Evolutionary conservation across 176 grass and related monocot species (phyloP), one percentile per base, ranked within the genome.

Genomic region (Miscanthus lutarioriparius): DNA sequence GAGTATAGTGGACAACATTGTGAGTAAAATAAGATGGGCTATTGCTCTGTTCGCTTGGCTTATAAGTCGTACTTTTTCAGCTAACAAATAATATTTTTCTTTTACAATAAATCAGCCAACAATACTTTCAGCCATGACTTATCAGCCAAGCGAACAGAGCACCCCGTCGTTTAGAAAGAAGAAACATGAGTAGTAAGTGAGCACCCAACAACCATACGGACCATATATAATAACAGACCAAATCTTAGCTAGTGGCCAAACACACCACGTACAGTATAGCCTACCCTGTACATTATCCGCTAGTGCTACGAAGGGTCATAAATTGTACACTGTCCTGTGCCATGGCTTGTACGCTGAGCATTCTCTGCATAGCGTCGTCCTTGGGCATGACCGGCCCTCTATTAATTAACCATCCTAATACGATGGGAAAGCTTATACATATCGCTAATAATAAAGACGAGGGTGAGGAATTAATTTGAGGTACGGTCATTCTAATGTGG

Each of bases 261-360:
- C 23, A n/a, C 44, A 20, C 44, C 16, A 74, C 72, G 69, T 32
- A 49, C 47, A 16, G 47, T 17, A 74, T 20, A n/a, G 54, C 54
- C 54, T 32, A 10, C 17, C 22, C 54, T 75, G 26, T 53, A 51
- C 45, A 75, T 32, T 51, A 51, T 32, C 15, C 44, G 6, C 23
- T 64, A 61, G 32, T 25, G 11, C 32, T 38, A 20, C 25, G 16
- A 32, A 64, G 23, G 25, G 1, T 79, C 77, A 79, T 66, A 43
- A 41, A 79, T 45, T 64, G 38, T 10, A 20, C 25, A 80, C 77
- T 67, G 77, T 48, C 39, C 77, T 35, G 33, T 48, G 61, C 26
- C 77, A 45, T 80, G 77, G 10, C 61, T 67, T 67, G 77, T 20
- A 64, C 39, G 77, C 39, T 7, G 7, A 6, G 22, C 15, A 65